phyloP scores from a whole-genome alignment of 2,329 filamentous ascomycete species.

The Ascosphaera apis region DNA sequence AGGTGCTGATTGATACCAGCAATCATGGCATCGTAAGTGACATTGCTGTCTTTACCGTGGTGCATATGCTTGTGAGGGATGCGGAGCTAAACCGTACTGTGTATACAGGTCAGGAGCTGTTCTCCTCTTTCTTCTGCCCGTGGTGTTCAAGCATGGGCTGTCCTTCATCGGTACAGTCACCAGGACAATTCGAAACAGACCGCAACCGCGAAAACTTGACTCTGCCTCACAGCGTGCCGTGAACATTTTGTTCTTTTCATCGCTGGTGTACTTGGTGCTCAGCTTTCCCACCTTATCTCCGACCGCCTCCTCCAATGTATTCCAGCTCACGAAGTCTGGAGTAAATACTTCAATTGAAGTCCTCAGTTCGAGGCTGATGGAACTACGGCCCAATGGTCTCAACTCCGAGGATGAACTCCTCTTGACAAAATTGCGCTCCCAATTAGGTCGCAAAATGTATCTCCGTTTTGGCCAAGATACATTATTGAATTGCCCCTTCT shows the following conservation, averaged over 20 bases:
- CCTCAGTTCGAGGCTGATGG: constrained; percentile 51
- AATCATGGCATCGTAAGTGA: no score
- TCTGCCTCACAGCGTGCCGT: constrained; percentile 15
- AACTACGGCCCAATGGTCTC: constrained; percentile 18
- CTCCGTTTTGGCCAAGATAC: constrained; percentile 57
- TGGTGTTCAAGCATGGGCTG: not conserved
- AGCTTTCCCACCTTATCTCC: constrained; percentile 46
- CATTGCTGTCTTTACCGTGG: no score
- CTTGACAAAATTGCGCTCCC: constrained; percentile 41
- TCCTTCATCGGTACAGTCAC: not conserved
- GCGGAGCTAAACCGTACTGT: no score
- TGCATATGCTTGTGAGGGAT: no score
- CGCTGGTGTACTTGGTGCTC: constrained; percentile 30
- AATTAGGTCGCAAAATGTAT: constrained; percentile 58
- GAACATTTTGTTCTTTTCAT: constrained; percentile 30
- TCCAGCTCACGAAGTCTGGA: constrained; percentile 51
- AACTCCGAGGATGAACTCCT: constrained; percentile 38
- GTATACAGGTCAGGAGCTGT: not conserved
- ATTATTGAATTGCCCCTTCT: constrained; percentile 60
- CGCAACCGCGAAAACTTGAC: constrained; percentile 16
- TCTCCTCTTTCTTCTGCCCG: not conserved
- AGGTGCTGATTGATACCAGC: no score
- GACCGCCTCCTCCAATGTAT: constrained; percentile 40
- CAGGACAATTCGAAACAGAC: constrained; percentile 8
- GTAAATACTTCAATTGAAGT: constrained; percentile 70